Conservation (phyloP, 768 basidiomycete genomes). For the Boletus reticuloceps region DNA sequence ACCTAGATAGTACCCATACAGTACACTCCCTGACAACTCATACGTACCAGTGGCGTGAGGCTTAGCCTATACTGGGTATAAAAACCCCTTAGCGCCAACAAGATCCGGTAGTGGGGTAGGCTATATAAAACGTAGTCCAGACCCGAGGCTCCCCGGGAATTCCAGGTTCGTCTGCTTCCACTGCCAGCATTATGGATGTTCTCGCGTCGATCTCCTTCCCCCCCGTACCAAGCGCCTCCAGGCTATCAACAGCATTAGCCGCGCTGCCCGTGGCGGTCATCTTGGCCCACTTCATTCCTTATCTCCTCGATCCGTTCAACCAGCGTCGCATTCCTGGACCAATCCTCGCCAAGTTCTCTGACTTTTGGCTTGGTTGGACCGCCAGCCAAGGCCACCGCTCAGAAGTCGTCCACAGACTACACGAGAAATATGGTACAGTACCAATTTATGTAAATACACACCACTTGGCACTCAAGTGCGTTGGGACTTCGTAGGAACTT, state of each 20-base stretch:
- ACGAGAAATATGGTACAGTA: conserved; percentile 66
- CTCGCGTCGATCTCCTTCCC: conserved; percentile 11
- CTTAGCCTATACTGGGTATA: too few relatives aligned
- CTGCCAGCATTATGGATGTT: conserved; percentile 16
- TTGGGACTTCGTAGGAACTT: conserved; percentile 42
- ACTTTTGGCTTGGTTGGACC: conserved; percentile 69
- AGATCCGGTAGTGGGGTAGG: background rate
- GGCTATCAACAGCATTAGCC: conserved; percentile 3
- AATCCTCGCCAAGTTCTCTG: conserved; percentile 65
- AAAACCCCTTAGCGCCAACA: background rate
- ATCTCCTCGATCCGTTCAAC: conserved; percentile 55
- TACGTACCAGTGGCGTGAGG: too few relatives aligned
- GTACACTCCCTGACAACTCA: too few relatives aligned
- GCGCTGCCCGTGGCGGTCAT: conserved; percentile 18
- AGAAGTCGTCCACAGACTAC: conserved; percentile 69
- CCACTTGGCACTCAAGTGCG: background rate
- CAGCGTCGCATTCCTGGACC: conserved; percentile 69
- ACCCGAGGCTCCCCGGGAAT: background rate
- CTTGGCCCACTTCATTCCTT: conserved; percentile 41
- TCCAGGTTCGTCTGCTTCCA: conserved; percentile 1
- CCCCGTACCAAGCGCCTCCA: background rate
- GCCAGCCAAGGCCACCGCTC: conserved; percentile 71
- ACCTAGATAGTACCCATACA: too few relatives aligned
- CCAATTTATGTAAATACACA: background rate
- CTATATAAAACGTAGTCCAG: background rate